Base-by-base conservation (phyloP, 179 eudicot genomes). In the Vitellaria paradoxa region DNA sequence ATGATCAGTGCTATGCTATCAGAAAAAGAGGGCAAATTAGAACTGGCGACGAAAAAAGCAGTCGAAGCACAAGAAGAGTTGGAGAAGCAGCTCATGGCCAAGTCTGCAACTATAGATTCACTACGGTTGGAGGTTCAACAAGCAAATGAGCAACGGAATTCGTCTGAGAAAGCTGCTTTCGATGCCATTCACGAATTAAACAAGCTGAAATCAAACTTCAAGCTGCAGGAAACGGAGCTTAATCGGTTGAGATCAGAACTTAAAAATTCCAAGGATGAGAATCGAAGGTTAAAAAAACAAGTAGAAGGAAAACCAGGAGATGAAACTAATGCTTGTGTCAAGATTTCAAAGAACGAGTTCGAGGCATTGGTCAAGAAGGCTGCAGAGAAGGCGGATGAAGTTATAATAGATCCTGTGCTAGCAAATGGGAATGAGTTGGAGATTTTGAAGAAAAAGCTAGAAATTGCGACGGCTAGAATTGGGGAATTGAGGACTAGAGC, bases 401-500 rank as follows among this genome's bases (percentile, higher is more conserved):
- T 4, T 24, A 24, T 15, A 30, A 24, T 15, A 30, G 73, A 72
- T 23, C 68, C 11, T 12, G 68, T 24, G 64, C 53, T 30, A 30
- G 37, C 47, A 14, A 52, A 46, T 5, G 18, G 1, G 4, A 8
- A 72, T 9, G 83, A 83, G 65, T 1, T 74, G 66, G 78, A 79
- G 56, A 37, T 7, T 5, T 11, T 77, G 83, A 83, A 75, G 68
- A 86, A 72, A 68, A 87, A 86, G 59, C n/a, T 86, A 75, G 86
- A 84, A 53, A 45, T 23, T 0, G 82, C 87, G 2, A 73, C 20
- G 23, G 37, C 69, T n/a, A 84, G 64, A 56, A 74, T 84, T 5
- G 80, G 82, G 20, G 87, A 84, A 68, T 75, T 84, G 0, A 78
- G 89, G 86, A 75, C 74, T 10, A 75, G 87, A 73, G 85, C 83